phyloP scores from a whole-genome alignment of 2,329 filamentous ascomycete genomes.

The Alternaria viburni region DNA sequence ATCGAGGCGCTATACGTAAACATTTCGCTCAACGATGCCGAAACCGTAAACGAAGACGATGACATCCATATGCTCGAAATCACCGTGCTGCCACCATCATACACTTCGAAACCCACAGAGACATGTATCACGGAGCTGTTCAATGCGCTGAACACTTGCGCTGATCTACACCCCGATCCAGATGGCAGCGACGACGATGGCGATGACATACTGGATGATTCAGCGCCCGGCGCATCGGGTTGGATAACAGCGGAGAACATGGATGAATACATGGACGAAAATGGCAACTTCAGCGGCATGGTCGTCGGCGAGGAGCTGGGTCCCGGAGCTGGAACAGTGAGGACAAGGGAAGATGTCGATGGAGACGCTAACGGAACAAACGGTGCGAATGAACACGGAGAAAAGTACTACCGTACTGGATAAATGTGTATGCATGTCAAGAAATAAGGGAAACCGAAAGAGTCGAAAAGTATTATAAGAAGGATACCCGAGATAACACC shows the following conservation, averaged over 20 bases:
- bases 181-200: conserved; percentile 65
- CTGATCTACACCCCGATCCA: conserved; percentile 77
- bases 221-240: conserved; percentile 74
- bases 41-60: conserved; percentile 65
- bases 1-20: conserved; percentile 47
- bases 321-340: conserved; percentile 48
- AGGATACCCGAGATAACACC: conserved; percentile 2
- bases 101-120: conserved; percentile 28
- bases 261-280: conserved; percentile 65
- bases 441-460: not conserved
- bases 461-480: not conserved
- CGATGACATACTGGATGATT: conserved; percentile 52
- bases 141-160: conserved; percentile 74
- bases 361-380: conserved; percentile 34
- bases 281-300: conserved; percentile 47
- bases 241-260: conserved; percentile 96
- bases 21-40: conserved; percentile 57
- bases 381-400: conserved; percentile 33
- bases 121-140: conserved; percentile 62
- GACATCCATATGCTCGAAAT: conserved; percentile 70
- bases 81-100: conserved; percentile 64
- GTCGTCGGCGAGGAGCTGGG: conserved; percentile 39
- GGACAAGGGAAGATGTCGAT: conserved; percentile 41
- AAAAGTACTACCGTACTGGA: conserved; percentile 47
- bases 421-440: conserved; percentile 12